Evolutionary conservation across 176 grass and related monocot species (phyloP).

Genomic region (Triticum monococcum): DNA sequence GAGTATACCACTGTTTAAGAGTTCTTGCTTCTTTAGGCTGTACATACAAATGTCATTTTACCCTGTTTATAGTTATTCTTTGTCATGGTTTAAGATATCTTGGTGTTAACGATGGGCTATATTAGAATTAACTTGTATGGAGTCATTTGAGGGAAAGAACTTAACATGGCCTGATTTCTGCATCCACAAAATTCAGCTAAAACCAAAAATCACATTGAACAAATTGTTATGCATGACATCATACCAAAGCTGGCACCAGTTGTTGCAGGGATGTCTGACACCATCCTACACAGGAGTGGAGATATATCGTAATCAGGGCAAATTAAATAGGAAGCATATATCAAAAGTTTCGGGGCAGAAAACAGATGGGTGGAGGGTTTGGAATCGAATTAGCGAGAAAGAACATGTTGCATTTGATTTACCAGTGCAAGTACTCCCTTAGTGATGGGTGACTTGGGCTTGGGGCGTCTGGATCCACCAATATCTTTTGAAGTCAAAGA

Average conservation of each 20-base stretch:
- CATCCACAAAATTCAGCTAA: neutral
- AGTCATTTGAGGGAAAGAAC: neutral
- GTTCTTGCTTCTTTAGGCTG: neutral
- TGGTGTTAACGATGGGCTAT: neutral
- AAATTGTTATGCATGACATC: conserved; percentile 12
- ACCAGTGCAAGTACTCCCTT: conserved; percentile 96
- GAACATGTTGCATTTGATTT: conserved; percentile 26
- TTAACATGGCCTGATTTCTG: neutral
- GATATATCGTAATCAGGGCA: conserved; percentile 12
- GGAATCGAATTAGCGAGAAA: neutral
- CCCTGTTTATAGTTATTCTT: neutral
- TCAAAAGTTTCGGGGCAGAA: neutral
- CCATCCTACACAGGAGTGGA: conserved; percentile 60
- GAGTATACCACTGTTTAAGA: neutral
- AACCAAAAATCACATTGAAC: conserved; percentile 9
- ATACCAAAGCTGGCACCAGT: conserved; percentile 64
- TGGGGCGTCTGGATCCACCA: conserved; percentile 84
- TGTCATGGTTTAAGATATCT: neutral
- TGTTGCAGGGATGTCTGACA: conserved; percentile 71
- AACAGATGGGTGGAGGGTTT: neutral
- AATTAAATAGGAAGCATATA: conserved; percentile 9
- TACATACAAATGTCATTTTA: neutral
- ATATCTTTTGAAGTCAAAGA: conserved; percentile 45
- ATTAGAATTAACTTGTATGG: neutral
- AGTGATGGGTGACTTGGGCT: conserved; percentile 67